Evolutionary conservation across 495 filamentous ascomycete species (phyloP).

Genomic region (Aspergillus hancockii): DNA sequence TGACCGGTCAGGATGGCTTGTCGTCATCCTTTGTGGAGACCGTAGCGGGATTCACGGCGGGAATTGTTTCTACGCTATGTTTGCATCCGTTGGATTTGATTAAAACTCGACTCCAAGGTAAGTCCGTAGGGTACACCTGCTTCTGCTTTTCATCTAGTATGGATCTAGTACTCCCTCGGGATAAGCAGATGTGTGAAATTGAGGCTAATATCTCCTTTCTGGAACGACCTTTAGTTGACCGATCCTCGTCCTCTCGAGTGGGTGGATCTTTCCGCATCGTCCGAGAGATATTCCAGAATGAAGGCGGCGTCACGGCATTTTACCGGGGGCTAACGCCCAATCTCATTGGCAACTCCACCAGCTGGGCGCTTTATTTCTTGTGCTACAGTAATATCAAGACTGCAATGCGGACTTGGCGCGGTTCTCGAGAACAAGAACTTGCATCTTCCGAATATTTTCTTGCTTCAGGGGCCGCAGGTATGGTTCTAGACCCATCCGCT

Average conservation of each 20-base stretch:
- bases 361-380: slow-evolving; percentile 91
- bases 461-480: slow-evolving; percentile 75
- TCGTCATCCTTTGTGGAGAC: slow-evolving; percentile 83
- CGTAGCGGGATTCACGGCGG: slow-evolving; percentile 86
- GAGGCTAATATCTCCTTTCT: background rate
- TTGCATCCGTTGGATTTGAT: slow-evolving; percentile 82
- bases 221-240: slow-evolving; percentile 40
- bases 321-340: slow-evolving; percentile 92
- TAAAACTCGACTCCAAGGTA: slow-evolving; percentile 93
- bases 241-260: slow-evolving; percentile 38
- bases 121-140: slow-evolving; percentile 6
- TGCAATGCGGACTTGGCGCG: slow-evolving; percentile 30
- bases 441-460: slow-evolving; percentile 79
- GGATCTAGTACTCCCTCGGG: background rate
- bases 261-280: slow-evolving; percentile 58
- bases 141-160: background rate
- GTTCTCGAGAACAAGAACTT: slow-evolving; percentile 35
- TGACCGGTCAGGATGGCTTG: slow-evolving; percentile 53
- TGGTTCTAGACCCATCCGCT: background rate
- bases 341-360: slow-evolving; percentile 82
- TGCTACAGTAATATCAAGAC: slow-evolving; percentile 64
- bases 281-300: slow-evolving; percentile 54
- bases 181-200: background rate
- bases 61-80: slow-evolving; percentile 75
- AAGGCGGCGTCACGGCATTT: slow-evolving; percentile 64